These are phyloP conservation scores for Colletotrichum noveboracense DNA, from an alignment of 2,329 filamentous ascomycete genomes.

Conservation along the genomic window DNA sequence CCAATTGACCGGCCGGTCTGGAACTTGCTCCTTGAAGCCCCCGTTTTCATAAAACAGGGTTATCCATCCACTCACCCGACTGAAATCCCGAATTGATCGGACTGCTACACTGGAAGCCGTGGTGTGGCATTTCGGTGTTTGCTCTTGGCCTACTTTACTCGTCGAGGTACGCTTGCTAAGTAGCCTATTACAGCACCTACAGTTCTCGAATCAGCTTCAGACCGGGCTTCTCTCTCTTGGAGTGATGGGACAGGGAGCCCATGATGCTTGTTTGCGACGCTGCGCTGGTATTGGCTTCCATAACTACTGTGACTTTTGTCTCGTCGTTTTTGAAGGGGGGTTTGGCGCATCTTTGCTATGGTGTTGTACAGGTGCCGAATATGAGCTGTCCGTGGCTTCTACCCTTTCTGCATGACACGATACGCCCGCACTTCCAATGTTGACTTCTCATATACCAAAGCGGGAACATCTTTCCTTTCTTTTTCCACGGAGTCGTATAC, in stretches of 20 bases:
- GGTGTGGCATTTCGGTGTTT: neutral
- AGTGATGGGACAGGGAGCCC: neutral
- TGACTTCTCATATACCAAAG: too few relatives aligned
- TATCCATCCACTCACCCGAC: neutral
- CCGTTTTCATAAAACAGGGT: neutral
- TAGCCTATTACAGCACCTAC: neutral
- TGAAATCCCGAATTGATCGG: neutral
- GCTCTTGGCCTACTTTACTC: neutral
- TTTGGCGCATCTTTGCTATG: neutral
- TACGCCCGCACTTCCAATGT: neutral
- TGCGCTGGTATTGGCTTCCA: neutral
- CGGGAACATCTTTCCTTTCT: too few relatives aligned
- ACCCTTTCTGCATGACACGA: neutral
- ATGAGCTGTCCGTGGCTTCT: fast-evolving
- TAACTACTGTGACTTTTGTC: neutral
- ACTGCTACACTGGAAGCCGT: neutral
- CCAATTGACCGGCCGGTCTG: neutral
- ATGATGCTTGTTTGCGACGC: neutral
- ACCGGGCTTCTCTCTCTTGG: neutral
- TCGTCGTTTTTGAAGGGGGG: neutral
- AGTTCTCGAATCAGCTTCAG: neutral
- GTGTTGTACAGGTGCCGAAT: fast-evolving
- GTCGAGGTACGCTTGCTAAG: fast-evolving
- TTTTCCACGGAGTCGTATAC: too few relatives aligned
- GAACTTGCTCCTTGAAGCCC: neutral